phyloP scores from a whole-genome alignment of 192 early-diverging fungal genomes.

The Podila epicladia region DNA sequence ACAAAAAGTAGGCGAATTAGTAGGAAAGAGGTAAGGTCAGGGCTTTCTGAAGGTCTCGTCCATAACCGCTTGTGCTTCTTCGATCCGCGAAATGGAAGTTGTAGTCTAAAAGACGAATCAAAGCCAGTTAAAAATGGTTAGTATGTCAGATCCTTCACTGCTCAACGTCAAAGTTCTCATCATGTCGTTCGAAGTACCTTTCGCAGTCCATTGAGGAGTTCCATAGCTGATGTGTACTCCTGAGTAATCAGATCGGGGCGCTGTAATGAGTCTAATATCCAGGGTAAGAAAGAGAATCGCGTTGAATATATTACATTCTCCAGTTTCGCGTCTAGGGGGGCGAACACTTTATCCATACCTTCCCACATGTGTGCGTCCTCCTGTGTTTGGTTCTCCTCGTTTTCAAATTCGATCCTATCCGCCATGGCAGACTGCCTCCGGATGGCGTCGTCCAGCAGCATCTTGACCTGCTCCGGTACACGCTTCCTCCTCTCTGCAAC shows the following conservation, averaged over 20 bases:
- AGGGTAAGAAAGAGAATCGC: not conserved
- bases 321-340: no score
- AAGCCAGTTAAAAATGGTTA: not conserved
- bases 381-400: constrained; percentile 11
- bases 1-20: no score
- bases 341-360: not conserved
- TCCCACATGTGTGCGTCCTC: constrained; percentile 12
- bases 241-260: constrained; percentile 30
- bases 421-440: constrained; percentile 43
- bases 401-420: constrained; percentile 51
- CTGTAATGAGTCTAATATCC: constrained; percentile 8
- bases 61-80: constrained; percentile 48
- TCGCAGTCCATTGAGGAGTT: constrained; percentile 20
- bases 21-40: not conserved
- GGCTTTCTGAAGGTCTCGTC: constrained; percentile 25
- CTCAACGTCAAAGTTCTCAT: no score
- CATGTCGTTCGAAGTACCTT: constrained; percentile 9
- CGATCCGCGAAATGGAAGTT: constrained; percentile 46
- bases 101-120: constrained; percentile 26
- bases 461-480: constrained; percentile 56
- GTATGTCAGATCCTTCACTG: no score
- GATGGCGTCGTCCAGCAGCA: constrained; percentile 53
- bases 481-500: constrained; percentile 52
- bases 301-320: no score
- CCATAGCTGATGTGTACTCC: constrained; percentile 34